A percentile compares a stretch with the other conserved stretches of the same genome.
phyloP scores from a whole-genome alignment of 768 basidiomycete genomes.

The Suillus hirtellus region DNA sequence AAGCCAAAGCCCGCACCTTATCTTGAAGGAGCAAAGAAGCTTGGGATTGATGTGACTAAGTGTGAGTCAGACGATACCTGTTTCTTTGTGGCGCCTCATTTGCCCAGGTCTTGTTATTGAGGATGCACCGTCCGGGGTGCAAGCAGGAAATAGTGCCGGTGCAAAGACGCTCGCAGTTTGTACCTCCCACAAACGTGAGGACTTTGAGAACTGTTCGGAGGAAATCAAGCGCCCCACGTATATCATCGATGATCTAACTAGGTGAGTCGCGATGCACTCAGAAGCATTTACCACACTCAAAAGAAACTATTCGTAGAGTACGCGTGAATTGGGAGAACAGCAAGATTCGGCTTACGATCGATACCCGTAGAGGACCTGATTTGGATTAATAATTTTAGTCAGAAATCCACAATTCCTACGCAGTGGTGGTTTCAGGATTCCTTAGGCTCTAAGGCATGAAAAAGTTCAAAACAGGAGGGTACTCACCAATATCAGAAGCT shows the following conservation, averaged over 20 bases:
- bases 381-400: not conserved
- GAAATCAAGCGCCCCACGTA: constrained; percentile 48
- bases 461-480: not conserved
- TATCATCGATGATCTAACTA: constrained; percentile 67
- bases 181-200: constrained; percentile 68
- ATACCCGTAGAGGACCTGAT: not conserved
- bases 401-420: not conserved
- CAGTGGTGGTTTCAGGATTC: not conserved
- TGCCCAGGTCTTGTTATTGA: constrained; percentile 80
- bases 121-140: constrained; percentile 84
- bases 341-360: constrained; percentile 2
- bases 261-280: constrained; percentile 40
- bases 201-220: constrained; percentile 51
- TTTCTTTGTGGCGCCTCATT: constrained; percentile 1
- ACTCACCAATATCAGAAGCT: not conserved
- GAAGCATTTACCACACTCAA: not conserved
- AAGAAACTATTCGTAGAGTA: not conserved
- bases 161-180: constrained; percentile 78
- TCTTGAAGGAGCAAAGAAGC: constrained; percentile 66
- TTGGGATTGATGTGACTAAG: constrained; percentile 53
- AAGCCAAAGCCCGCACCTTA: constrained; percentile 91
- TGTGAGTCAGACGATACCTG: constrained; percentile 41
- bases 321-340: not conserved
- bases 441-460: not conserved
- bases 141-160: constrained; percentile 74